Evolutionary conservation across 2,329 filamentous ascomycete genomes (phyloP), one percentile per base, ranked within the genome.

Genomic region (Cytospora paraplurivora): DNA sequence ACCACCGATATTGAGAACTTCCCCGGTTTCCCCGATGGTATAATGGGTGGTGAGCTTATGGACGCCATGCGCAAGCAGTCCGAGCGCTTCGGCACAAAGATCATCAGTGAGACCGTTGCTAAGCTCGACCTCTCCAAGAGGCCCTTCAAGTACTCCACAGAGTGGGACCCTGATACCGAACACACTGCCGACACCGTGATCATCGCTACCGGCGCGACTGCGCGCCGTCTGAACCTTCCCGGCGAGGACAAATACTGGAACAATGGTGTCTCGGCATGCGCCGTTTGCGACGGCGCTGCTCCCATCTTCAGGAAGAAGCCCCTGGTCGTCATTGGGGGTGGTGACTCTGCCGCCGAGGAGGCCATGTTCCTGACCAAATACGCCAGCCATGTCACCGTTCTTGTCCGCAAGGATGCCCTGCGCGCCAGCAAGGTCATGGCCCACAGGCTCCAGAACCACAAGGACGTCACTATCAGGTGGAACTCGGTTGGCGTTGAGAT

Each of bases 1-100:
- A 99, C 95, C 62, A 98, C 96, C 72, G 96, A 99, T 70, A 88
- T 99, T 65, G 95, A 99, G 83, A 99, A 99, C 85, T 99, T 90
- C 79, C 95, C 95, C 33, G 95, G 95, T 55, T 99, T 98, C 81
- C 90, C 91, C 72, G 86, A 91, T 71, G 91, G 89, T 68, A 93
- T 99, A 76, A 90, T 92, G 78, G 95, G 95, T 69, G 79, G 85
- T 62, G 89, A 92, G 73, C 82, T 99, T 69, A 99, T 99, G 95
- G 94, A 97, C 70, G 86, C 89, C 76, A 98, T 99, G 94, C 90
- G 90, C 77, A 86, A 85, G 66, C 95, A 99, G 79, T 97, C 93
- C 64, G 87, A 90, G 77, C 89, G 88, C 66, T 98, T 97, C 79
- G 96, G 95, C 74, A 97, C 96, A 67, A 83, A 92, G 73, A 93